Conservation (phyloP, 441 rosid genomes). For the Bocquillonia castaneifolia region DNA sequence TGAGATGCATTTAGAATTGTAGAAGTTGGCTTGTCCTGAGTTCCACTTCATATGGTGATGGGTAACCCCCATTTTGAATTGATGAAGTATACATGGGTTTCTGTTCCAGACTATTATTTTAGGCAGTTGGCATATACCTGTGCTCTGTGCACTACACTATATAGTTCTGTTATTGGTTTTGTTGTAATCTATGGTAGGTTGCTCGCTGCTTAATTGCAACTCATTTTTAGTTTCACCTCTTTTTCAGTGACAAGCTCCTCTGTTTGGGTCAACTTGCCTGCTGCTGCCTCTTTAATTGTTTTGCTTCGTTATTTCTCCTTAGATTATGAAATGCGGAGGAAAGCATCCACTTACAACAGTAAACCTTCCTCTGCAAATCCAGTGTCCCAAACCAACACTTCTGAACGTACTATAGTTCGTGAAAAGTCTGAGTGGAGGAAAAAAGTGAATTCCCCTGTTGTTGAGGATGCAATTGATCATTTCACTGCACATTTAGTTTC, state of each 20-base stretch:
- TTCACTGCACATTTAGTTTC: slow-evolving; percentile 78
- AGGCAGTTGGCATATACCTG: background rate
- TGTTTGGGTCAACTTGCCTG: slow-evolving; percentile 93
- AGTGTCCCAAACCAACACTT: slow-evolving; percentile 39
- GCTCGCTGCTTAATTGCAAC: slow-evolving; percentile 21
- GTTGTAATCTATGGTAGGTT: slow-evolving; percentile 7
- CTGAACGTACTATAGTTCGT: slow-evolving; percentile 40
- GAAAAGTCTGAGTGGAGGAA: slow-evolving; percentile 69
- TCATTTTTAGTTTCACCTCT: slow-evolving; percentile 17
- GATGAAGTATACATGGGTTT: no score
- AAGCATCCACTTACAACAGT: slow-evolving; percentile 60
- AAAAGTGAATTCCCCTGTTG: slow-evolving; percentile 87
- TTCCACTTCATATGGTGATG: background rate
- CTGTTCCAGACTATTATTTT: background rate
- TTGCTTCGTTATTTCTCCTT: slow-evolving; percentile 78
- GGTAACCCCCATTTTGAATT: no score
- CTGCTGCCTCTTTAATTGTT: slow-evolving; percentile 77
- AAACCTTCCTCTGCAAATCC: slow-evolving; percentile 40
- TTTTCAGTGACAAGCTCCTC: slow-evolving; percentile 94
- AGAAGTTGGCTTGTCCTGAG: background rate
- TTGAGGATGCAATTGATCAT: slow-evolving; percentile 84
- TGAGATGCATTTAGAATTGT: background rate
- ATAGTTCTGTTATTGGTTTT: background rate
- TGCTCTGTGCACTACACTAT: background rate
- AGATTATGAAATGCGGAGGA: slow-evolving; percentile 76